phyloP scores from a whole-genome alignment of 495 filamentous ascomycete genomes.

The Alectoria sarmentosa region DNA sequence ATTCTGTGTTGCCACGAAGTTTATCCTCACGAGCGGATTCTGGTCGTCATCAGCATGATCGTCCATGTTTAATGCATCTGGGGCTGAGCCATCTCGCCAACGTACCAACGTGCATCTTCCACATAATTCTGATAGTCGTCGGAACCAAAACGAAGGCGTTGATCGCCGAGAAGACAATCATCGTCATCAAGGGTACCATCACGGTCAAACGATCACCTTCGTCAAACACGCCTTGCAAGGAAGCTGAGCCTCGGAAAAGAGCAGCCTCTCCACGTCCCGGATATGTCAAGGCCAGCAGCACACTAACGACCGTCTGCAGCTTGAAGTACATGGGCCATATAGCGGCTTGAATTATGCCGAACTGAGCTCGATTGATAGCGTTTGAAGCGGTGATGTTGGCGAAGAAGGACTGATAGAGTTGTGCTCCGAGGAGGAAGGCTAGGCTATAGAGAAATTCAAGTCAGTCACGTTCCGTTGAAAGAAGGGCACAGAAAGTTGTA shows the following conservation, averaged over 20 bases:
- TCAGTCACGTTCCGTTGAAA: not conserved
- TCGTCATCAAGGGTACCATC: not conserved
- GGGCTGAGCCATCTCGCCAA: not conserved
- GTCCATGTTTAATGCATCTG: not conserved
- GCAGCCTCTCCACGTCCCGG: not conserved
- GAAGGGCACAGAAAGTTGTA: not conserved
- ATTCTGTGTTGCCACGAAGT: not conserved
- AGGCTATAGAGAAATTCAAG: not conserved
- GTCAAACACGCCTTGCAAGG: not conserved
- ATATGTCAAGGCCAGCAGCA: slow-evolving; percentile 6
- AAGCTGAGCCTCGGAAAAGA: not conserved
- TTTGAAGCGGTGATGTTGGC: slow-evolving; percentile 5
- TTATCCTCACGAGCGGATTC: not conserved
- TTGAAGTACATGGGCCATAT: slow-evolving; percentile 8
- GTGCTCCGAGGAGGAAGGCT: slow-evolving; percentile 28
- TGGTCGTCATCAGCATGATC: not conserved
- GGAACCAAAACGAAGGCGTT: not conserved
- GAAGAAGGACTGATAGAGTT: slow-evolving; percentile 9
- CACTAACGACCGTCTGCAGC: slow-evolving; percentile 1
- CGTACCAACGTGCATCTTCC: not conserved
- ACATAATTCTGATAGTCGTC: not conserved
- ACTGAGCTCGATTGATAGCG: not conserved
- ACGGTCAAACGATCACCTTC: not conserved
- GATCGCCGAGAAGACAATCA: not conserved
- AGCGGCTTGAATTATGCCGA: slow-evolving; percentile 2